Evolutionary conservation across 192 early-diverging fungal species (phyloP).

Genomic region (Coemansia sp.): DNA sequence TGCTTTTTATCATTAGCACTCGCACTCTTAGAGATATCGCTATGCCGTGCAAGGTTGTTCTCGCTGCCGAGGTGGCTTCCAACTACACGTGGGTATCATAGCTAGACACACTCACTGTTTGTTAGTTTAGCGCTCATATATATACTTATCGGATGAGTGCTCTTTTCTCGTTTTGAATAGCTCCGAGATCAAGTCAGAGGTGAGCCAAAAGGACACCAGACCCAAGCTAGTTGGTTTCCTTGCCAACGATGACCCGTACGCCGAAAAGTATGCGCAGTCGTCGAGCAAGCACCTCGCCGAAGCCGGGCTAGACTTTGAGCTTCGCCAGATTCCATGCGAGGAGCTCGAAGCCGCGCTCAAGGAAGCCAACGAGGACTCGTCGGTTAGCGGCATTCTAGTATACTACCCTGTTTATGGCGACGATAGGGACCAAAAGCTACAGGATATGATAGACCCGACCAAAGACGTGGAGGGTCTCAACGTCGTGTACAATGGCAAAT

Average conservation of each 20-base stretch:
- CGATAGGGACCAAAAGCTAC: conserved; percentile 90
- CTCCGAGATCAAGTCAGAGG: conserved; percentile 53
- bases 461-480: conserved; percentile 98
- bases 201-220: conserved; percentile 59
- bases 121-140: not conserved
- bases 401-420: conserved; percentile 98
- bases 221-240: conserved; percentile 91
- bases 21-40: not conserved
- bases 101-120: not conserved
- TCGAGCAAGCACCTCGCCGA: conserved; percentile 90
- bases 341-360: conserved; percentile 82
- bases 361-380: conserved; percentile 82
- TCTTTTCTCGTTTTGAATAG: conserved; percentile 7
- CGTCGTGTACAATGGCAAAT: conserved; percentile 91
- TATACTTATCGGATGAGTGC: not conserved
- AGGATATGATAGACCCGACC: conserved; percentile 78
- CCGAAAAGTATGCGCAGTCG: conserved; percentile 92
- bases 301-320: conserved; percentile 88
- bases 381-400: conserved; percentile 94
- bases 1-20: not conserved
- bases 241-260: conserved; percentile 92
- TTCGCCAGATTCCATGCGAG: conserved; percentile 76
- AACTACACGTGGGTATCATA: conserved; percentile 49
- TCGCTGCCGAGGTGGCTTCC: conserved; percentile 54
- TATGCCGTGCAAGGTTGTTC: conserved; percentile 58